phyloP scores from a whole-genome alignment of 257 asterid genomes.

The Capsicum rhomboideum region DNA sequence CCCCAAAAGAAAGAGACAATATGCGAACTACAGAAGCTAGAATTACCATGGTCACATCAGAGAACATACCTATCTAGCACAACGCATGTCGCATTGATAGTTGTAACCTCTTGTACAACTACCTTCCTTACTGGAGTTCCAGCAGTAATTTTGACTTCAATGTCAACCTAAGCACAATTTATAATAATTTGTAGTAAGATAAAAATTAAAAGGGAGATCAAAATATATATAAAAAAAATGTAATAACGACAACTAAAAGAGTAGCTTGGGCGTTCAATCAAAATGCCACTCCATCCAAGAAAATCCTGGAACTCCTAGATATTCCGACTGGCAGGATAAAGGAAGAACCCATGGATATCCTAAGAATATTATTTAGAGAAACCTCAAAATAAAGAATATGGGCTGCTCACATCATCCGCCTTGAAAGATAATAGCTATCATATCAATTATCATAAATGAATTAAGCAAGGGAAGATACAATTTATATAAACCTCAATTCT shows the following conservation, averaged over 20 bases:
- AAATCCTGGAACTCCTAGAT: not conserved
- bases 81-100: slow-evolving; percentile 49
- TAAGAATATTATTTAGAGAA: not conserved
- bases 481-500: not conserved
- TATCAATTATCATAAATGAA: not conserved
- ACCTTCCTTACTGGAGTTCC: slow-evolving; percentile 54
- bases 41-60: not conserved
- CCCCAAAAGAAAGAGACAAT: not conserved
- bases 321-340: not conserved
- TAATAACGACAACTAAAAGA: not conserved
- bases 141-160: slow-evolving; percentile 60
- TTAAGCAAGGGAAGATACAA: not conserved
- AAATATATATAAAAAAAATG: not conserved
- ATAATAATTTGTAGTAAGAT: not conserved
- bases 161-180: slow-evolving; percentile 42
- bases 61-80: slow-evolving; percentile 52
- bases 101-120: slow-evolving; percentile 43
- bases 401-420: not conserved
- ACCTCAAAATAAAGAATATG: not conserved
- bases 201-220: not conserved
- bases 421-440: not conserved
- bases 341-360: not conserved
- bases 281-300: not conserved
- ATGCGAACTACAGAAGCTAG: not conserved
- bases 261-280: not conserved